These are phyloP conservation scores for Colletotrichum spaethianum DNA, from an alignment of 2,329 filamentous ascomycete species.

Conservation along the genomic window DNA sequence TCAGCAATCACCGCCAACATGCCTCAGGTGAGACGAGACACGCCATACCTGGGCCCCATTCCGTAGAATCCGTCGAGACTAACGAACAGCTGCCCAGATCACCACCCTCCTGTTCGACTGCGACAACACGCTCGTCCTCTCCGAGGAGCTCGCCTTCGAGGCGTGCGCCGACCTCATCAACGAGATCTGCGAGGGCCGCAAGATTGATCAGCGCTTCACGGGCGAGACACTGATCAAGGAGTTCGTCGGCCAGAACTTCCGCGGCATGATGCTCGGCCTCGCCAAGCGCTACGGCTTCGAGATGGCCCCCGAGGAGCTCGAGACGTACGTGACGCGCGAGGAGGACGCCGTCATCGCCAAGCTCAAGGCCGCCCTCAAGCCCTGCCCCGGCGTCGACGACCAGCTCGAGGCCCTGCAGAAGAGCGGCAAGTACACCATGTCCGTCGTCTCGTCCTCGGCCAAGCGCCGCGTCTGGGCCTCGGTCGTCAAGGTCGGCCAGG, in stretches of 20 bases:
- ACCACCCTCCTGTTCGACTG: slow-evolving; percentile 82
- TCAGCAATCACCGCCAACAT: slow-evolving; percentile 47
- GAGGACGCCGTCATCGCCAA: slow-evolving; percentile 88
- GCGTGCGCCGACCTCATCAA: slow-evolving; percentile 92
- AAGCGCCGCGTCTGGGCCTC: slow-evolving; percentile 83
- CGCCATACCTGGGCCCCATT: neutral
- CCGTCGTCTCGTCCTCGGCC: slow-evolving; percentile 87
- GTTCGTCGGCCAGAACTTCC: slow-evolving; percentile 96
- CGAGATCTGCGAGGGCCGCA: slow-evolving; percentile 80
- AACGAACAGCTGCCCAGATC: slow-evolving; percentile 62
- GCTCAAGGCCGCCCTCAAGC: slow-evolving; percentile 76
- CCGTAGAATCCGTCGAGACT: neutral
- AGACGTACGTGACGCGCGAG: slow-evolving; percentile 81
- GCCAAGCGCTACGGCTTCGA: slow-evolving; percentile 82
- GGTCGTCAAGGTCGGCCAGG: slow-evolving; percentile 83
- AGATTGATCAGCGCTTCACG: slow-evolving; percentile 79
- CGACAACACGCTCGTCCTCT: slow-evolving; percentile 94
- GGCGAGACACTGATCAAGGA: slow-evolving; percentile 84
- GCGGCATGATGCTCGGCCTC: slow-evolving; percentile 86
- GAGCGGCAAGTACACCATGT: slow-evolving; percentile 77
- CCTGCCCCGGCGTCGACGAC: slow-evolving; percentile 78
- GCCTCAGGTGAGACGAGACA: slow-evolving; percentile 49
- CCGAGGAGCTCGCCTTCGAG: slow-evolving; percentile 91
- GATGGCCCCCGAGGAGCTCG: slow-evolving; percentile 77
- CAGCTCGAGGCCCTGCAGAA: slow-evolving; percentile 76